A percentile compares a stretch with the other conserved stretches of the same genome.
phyloP scores from a whole-genome alignment of 352 stramenopile species.

The Pythium grandisporangium region DNA sequence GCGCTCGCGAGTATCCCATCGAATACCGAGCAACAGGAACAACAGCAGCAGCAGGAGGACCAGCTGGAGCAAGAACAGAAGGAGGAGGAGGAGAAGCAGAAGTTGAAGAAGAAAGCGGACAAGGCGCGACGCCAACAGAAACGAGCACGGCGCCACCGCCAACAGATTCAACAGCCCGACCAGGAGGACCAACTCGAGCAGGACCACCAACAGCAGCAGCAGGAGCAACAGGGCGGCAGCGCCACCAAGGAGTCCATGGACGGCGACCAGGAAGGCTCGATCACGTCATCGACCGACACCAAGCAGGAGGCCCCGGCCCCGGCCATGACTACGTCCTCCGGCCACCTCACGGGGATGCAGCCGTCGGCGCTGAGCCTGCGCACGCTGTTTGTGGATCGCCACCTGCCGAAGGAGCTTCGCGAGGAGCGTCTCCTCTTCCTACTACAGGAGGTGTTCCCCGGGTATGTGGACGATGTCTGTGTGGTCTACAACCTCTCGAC shows the following conservation, averaged over 20 bases:
- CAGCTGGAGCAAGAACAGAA: not conserved
- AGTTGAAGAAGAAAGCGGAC: too few species aligned
- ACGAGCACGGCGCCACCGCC: not conserved
- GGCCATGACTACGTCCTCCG: constrained; percentile 14
- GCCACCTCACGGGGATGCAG: constrained; percentile 75
- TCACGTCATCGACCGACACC: not conserved
- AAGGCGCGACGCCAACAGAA: too few species aligned
- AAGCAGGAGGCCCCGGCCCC: not conserved
- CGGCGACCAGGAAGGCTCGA: too few species aligned
- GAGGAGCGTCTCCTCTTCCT: constrained; percentile 71
- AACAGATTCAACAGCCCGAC: not conserved
- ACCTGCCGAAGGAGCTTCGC: constrained; percentile 60
- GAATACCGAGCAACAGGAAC: not conserved
- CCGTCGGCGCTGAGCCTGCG: constrained; percentile 61
- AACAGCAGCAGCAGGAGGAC: not conserved
- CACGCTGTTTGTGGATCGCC: constrained; percentile 73
- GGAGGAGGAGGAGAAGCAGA: too few species aligned
- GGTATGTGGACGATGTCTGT: constrained; percentile 71
- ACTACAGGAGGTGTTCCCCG: constrained; percentile 73
- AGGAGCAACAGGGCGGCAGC: not conserved
- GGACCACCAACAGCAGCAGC: not conserved
- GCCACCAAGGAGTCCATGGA: not conserved
- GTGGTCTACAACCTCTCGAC: constrained; percentile 77
- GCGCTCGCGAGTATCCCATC: constrained; percentile 50
- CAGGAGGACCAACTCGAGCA: not conserved